These are phyloP conservation scores for Aspergillus pseudoglaucus DNA, from an alignment of 2,329 filamentous ascomycete species.

Conservation along the genomic window DNA sequence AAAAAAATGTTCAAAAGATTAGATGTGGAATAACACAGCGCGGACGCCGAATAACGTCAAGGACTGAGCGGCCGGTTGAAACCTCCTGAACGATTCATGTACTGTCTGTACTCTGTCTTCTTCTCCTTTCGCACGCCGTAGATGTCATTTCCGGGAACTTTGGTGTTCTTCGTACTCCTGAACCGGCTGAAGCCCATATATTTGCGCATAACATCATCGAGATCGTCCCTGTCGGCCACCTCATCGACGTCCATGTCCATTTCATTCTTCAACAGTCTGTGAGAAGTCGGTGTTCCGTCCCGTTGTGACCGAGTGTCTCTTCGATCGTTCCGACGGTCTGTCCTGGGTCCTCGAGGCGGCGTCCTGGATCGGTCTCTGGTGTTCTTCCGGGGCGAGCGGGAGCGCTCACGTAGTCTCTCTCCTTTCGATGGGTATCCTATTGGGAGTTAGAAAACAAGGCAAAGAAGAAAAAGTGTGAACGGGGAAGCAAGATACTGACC, in stretches of 20 bases:
- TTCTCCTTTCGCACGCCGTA: conserved; percentile 84
- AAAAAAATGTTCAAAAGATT: conserved; percentile 1
- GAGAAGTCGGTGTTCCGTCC: conserved; percentile 19
- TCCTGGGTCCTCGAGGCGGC: conserved; percentile 28
- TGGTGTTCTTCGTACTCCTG: conserved; percentile 78
- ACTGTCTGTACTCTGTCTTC: conserved; percentile 91
- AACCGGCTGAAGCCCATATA: conserved; percentile 90
- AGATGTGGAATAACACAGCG: conserved; percentile 2
- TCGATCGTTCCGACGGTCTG: conserved; percentile 26
- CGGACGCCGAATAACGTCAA: conserved; percentile 22
- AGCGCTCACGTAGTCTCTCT: conserved; percentile 31
- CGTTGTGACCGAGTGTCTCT: conserved; percentile 20
- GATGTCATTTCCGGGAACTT: conserved; percentile 79
- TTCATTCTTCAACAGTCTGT: conserved; percentile 22
- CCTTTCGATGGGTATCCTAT: conserved; percentile 25
- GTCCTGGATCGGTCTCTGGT: conserved; percentile 29
- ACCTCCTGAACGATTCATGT: conserved; percentile 61
- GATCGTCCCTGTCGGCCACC: conserved; percentile 54
- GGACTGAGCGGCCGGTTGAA: conserved; percentile 47
- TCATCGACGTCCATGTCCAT: conserved; percentile 42
- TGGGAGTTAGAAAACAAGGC: background rate
- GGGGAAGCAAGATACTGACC: conserved; percentile 23
- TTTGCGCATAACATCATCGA: conserved; percentile 66
- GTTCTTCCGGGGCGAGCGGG: conserved; percentile 34
- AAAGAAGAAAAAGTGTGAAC: background rate